These are phyloP conservation scores for Zalerion maritima DNA, from an alignment of 495 filamentous ascomycete genomes.

Conservation along the genomic window DNA sequence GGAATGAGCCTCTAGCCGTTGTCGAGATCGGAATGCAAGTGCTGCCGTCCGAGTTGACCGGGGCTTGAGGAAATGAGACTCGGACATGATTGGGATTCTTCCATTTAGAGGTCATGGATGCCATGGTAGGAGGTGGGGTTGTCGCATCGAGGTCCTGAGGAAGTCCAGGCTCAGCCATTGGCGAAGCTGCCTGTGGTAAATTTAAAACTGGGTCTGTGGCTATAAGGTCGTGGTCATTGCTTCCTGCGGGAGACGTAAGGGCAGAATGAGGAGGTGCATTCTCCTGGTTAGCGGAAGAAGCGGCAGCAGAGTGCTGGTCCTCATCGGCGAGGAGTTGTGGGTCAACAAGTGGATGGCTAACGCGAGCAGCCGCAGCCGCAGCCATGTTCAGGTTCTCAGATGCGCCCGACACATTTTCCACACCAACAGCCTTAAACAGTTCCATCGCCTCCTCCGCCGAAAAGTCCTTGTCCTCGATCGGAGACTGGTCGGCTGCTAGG, in stretches of 20 bases:
- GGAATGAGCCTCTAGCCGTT: slow-evolving; percentile 30
- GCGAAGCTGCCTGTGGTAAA: too few relatives aligned
- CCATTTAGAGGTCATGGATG: too few relatives aligned
- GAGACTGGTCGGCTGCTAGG: too few relatives aligned
- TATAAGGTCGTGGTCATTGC: slow-evolving; percentile 8
- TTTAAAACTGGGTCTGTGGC: too few relatives aligned
- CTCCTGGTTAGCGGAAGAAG: slow-evolving; percentile 13
- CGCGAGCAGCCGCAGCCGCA: slow-evolving; percentile 32
- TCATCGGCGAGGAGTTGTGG: slow-evolving; percentile 29
- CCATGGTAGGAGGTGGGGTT: too few relatives aligned
- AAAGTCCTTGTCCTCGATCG: too few relatives aligned
- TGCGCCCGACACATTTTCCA: too few relatives aligned
- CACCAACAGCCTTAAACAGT: too few relatives aligned
- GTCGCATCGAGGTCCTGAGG: too few relatives aligned
- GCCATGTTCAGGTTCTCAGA: slow-evolving; percentile 27
- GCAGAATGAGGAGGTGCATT: slow-evolving; percentile 3
- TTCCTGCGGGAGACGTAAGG: slow-evolving; percentile 7
- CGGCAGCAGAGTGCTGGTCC: slow-evolving; percentile 10
- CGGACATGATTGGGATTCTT: too few relatives aligned
- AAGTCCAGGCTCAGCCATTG: slow-evolving; percentile 3
- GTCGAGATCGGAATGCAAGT: slow-evolving; percentile 9
- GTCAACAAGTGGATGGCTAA: slow-evolving; percentile 32
- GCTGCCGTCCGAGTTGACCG: slow-evolving; percentile 12
- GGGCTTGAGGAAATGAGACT: slow-evolving; percentile 6
- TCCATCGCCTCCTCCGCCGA: too few relatives aligned